These are phyloP conservation scores for Grigorovia transvaalensis DNA, from an alignment of 805 yeast genomes.

Conservation along the genomic window DNA sequence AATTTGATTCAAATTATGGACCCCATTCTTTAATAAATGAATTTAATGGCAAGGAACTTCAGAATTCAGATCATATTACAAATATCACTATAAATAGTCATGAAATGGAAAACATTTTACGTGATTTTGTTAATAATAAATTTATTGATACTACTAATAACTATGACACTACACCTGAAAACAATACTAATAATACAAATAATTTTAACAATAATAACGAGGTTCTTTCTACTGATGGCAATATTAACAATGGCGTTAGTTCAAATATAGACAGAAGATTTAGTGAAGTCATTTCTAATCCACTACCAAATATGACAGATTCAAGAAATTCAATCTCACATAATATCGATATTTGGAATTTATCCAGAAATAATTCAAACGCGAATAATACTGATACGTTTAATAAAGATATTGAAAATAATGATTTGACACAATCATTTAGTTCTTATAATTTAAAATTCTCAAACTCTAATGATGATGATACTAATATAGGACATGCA, in stretches of 20 bases:
- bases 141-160: not conserved
- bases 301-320: constrained; percentile 9
- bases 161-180: not conserved
- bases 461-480: constrained; percentile 3
- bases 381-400: constrained; percentile 2
- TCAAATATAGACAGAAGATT: constrained; percentile 3
- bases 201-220: not conserved
- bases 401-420: constrained; percentile 6
- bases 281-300: constrained; percentile 10
- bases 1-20: not conserved
- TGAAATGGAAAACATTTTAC: not conserved
- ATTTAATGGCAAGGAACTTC: too few relatives aligned
- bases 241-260: not conserved
- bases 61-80: too few relatives aligned
- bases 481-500: not conserved
- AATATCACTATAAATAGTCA: not conserved
- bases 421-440: constrained; percentile 18
- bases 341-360: constrained; percentile 22
- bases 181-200: not conserved
- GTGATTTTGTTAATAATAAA: not conserved
- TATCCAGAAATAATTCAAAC: constrained; percentile 6
- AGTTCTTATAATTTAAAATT: constrained; percentile 21
- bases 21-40: too few relatives aligned
- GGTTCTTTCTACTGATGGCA: not conserved
- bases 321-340: constrained; percentile 24